phyloP scores from a whole-genome alignment of 2,329 filamentous ascomycete genomes.

The Ascochyta pisi region DNA sequence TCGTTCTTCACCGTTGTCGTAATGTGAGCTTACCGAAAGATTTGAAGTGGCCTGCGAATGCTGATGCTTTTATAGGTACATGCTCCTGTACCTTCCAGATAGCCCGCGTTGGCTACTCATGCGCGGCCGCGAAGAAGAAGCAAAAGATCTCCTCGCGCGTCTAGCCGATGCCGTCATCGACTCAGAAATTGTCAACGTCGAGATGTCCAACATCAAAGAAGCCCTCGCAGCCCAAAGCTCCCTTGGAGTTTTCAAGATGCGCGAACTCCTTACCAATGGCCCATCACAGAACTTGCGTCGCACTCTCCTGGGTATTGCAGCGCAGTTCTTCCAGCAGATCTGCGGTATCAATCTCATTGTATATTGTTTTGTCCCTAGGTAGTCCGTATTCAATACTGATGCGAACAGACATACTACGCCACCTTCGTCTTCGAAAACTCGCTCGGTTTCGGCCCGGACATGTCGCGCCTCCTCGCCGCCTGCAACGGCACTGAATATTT shows the following conservation, averaged over 20 bases:
- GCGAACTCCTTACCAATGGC: slow-evolving; percentile 24
- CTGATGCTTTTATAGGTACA: slow-evolving; percentile 41
- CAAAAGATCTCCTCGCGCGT: slow-evolving; percentile 40
- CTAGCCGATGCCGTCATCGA: slow-evolving; percentile 49
- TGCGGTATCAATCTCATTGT: slow-evolving; percentile 47
- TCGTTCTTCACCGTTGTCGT: slow-evolving; percentile 65
- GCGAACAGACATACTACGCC: slow-evolving; percentile 48
- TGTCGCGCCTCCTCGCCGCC: slow-evolving; percentile 48
- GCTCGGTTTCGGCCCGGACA: slow-evolving; percentile 44
- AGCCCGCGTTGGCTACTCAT: slow-evolving; percentile 59
- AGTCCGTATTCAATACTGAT: background rate
- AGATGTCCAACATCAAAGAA: slow-evolving; percentile 46
- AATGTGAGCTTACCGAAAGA: no score
- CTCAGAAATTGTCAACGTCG: slow-evolving; percentile 42
- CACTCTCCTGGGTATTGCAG: slow-evolving; percentile 51
- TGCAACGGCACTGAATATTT: slow-evolving; percentile 52
- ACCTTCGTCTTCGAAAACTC: slow-evolving; percentile 52
- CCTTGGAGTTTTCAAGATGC: slow-evolving; percentile 63
- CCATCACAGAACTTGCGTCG: slow-evolving; percentile 54
- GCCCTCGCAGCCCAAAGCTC: slow-evolving; percentile 43
- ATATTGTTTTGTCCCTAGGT: background rate
- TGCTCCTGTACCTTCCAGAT: slow-evolving; percentile 51
- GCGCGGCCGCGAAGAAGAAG: slow-evolving; percentile 57
- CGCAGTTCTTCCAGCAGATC: slow-evolving; percentile 55
- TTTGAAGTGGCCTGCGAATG: no score